Evolutionary conservation across 1,139 yeast genomes (phyloP).

Genomic region (Hyphopichia pseudoburtonii): DNA sequence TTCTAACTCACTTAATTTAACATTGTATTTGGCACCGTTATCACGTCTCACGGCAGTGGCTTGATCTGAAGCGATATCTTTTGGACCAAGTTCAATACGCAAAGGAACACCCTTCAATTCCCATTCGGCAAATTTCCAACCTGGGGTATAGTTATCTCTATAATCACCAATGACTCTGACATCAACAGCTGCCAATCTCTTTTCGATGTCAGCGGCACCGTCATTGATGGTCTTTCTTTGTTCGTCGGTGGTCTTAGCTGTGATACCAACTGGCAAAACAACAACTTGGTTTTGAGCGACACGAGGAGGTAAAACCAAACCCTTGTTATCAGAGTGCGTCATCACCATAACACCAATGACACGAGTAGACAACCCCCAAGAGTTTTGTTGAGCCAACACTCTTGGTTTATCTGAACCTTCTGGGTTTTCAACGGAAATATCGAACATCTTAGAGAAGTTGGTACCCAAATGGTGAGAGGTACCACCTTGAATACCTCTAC

Average conservation of each 20-base stretch:
- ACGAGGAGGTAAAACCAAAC: conserved; percentile 96
- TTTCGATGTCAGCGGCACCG: conserved; percentile 70
- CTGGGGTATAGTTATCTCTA: conserved; percentile 94
- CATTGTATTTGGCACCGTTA: conserved; percentile 69
- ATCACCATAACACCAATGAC: conserved; percentile 99
- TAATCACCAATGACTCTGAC: conserved; percentile 82
- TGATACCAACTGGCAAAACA: conserved; percentile 92
- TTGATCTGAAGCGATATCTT: conserved; percentile 78
- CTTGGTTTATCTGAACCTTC: conserved; percentile 85
- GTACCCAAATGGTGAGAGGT: conserved; percentile 98
- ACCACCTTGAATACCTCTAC: conserved; percentile 99
- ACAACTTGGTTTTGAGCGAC: conserved; percentile 92
- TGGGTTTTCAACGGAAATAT: conserved; percentile 93
- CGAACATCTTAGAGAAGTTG: conserved; percentile 98
- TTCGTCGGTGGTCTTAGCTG: conserved; percentile 79
- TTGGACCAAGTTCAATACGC: conserved; percentile 94
- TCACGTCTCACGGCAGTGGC: conserved; percentile 94
- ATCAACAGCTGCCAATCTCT: conserved; percentile 52
- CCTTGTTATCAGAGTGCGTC: conserved; percentile 98
- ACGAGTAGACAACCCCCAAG: conserved; percentile 99
- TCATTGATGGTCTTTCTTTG: conserved; percentile 66
- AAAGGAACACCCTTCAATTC: conserved; percentile 96
- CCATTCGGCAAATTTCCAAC: conserved; percentile 98
- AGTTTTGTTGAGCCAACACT: conserved; percentile 89
- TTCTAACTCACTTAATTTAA: conserved; percentile 65